Base-by-base conservation (phyloP, 306 rosid species). In the Cucumis sativus region DNA sequence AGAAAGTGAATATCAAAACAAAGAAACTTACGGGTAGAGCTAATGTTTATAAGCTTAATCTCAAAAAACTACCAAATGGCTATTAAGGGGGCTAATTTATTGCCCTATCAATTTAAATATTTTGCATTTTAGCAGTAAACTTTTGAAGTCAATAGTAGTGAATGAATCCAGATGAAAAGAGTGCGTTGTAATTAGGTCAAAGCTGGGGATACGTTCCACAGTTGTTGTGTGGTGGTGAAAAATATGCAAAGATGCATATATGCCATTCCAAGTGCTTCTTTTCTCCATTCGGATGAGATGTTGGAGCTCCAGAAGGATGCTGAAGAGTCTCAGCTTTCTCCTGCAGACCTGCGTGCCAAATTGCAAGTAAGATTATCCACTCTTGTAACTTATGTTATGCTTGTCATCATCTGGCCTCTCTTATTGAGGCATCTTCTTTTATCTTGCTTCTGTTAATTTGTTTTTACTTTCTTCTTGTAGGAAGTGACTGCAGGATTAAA, bases 181-280 rank as follows among this genome's bases (percentile, higher is more conserved):
- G 35, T 82, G 72, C 61, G 74, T 25, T 54, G 47, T 76, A 55
- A 86, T 68, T 77, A 95, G 99, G 97, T 92, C 73, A 95, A 87
- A 83, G 80, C 89, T 63, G 97, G 99, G 83, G 79, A 72, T 75
- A 66, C 84, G 28, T 89, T 88, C 86, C 97, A 89, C 74, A 95
- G 99, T 82, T 95, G 99, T 86, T 92, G 97, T 80, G 89, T 85
- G 75, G 90, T 95, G 68, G 96, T 90, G 66, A 91, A 92, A 91
- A 92, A 88, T 87, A 85, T 89, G 89, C 88, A 92, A 74, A 90
- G 99, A 84, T 89, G 99, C 76, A 84, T 92, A 68, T 95, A 88
- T 81, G 97, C 99, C 45, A 81, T 95, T 84, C 99, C 97, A 75
- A 80, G 78, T 64, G 77, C 74, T 72, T 83, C 91, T 52, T 57